These are phyloP conservation scores for Aspergillus homomorphus DNA, from an alignment of 495 filamentous ascomycete genomes.

Conservation along the genomic window DNA sequence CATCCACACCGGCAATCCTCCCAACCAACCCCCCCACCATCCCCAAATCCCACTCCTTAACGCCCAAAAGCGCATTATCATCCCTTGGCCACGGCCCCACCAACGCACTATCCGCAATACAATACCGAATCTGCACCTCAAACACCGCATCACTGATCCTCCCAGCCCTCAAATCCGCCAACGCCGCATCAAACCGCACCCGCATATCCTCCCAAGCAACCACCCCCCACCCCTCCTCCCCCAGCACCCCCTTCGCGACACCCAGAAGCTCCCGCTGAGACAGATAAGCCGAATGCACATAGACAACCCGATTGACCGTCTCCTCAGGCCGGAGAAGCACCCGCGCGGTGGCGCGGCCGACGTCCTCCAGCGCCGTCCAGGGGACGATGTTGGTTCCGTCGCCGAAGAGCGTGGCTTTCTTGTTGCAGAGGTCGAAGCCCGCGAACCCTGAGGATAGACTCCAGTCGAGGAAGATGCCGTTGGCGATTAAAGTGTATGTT, in stretches of 20 bases:
- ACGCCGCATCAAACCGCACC: constrained; percentile 16
- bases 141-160: constrained; percentile 17
- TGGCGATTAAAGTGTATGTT: constrained; percentile 19
- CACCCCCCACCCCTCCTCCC: constrained; percentile 13
- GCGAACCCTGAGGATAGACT: constrained; percentile 17
- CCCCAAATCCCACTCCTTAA: constrained; percentile 14
- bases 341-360: constrained; percentile 19
- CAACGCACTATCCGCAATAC: constrained; percentile 17
- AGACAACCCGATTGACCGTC: constrained; percentile 20
- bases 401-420: constrained; percentile 17
- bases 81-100: constrained; percentile 21
- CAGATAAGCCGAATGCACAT: constrained; percentile 21
- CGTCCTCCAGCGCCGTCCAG: constrained; percentile 22
- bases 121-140: constrained; percentile 23
- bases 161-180: constrained; percentile 17
- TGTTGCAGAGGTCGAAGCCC: constrained; percentile 14
- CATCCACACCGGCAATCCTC: too few species aligned
- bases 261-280: constrained; percentile 18
- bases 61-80: constrained; percentile 20
- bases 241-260: constrained; percentile 10
- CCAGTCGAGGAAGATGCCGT: constrained; percentile 25
- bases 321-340: constrained; percentile 21
- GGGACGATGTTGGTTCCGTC: constrained; percentile 23
- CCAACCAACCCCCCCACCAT: constrained; percentile 14
- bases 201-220: constrained; percentile 15